Evolutionary conservation across 2,329 filamentous ascomycete genomes (phyloP).

Genomic region (Microcyclosporella mali): DNA sequence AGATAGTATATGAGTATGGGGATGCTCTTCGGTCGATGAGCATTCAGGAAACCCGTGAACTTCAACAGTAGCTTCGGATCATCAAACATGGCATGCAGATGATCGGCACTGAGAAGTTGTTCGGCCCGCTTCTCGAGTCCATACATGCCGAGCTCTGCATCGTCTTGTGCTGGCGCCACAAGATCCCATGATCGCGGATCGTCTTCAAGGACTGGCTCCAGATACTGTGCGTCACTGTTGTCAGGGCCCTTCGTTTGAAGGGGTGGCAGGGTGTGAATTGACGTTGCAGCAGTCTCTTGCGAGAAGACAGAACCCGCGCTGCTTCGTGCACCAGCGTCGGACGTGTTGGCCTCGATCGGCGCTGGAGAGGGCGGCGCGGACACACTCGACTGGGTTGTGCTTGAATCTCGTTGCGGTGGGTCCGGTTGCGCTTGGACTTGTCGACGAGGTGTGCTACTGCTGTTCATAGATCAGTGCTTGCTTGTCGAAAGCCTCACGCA

Average conservation of each 20-base stretch:
- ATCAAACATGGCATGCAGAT: constrained; percentile 59
- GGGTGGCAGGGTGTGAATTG: constrained; percentile 33
- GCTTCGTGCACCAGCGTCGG: constrained; percentile 27
- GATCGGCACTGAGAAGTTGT: constrained; percentile 59
- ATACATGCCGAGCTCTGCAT: constrained; percentile 35
- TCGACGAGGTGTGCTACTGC: constrained; percentile 5
- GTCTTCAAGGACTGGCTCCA: constrained; percentile 47
- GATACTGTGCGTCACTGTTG: constrained; percentile 34
- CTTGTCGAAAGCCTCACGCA: not conserved
- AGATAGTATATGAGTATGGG: constrained; percentile 65
- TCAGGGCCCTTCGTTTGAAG: constrained; percentile 42
- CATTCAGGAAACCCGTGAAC: constrained; percentile 62
- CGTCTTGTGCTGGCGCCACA: constrained; percentile 35
- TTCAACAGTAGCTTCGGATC: constrained; percentile 57
- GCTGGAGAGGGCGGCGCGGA: constrained; percentile 13
- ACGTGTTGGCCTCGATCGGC: constrained; percentile 12
- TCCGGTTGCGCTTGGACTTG: constrained; percentile 6
- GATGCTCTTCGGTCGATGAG: constrained; percentile 55
- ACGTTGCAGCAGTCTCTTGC: constrained; percentile 33
- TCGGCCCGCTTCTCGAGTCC: constrained; percentile 60
- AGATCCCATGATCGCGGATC: constrained; percentile 52
- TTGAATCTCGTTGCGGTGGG: not conserved
- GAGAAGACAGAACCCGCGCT: constrained; percentile 32
- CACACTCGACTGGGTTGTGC: no score
- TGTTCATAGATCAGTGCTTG: constrained; percentile 5